phyloP scores from a whole-genome alignment of 2,329 filamentous ascomycete species.

The Fusarium nisikadoi region DNA sequence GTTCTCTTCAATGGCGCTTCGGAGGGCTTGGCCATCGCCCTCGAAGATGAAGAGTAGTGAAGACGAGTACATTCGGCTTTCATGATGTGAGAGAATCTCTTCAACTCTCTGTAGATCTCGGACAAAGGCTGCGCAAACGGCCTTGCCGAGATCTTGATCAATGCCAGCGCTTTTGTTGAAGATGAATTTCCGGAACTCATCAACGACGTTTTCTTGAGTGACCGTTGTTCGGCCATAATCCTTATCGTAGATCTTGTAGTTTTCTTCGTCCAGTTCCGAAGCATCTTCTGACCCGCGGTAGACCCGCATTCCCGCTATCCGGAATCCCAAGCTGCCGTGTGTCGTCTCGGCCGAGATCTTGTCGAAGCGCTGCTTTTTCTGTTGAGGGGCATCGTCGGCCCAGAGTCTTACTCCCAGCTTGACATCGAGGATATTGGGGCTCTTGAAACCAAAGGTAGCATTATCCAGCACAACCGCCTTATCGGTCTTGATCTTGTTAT shows the following conservation, averaged over 20 bases:
- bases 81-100: slow-evolving; percentile 63
- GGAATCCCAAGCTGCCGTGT: slow-evolving; percentile 69
- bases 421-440: slow-evolving; percentile 90
- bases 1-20: slow-evolving; percentile 64
- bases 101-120: slow-evolving; percentile 64
- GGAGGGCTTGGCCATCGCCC: slow-evolving; percentile 67
- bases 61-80: slow-evolving; percentile 72
- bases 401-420: slow-evolving; percentile 90
- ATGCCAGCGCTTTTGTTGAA: slow-evolving; percentile 69
- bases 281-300: slow-evolving; percentile 66
- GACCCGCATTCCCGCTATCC: slow-evolving; percentile 73
- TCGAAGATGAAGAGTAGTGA: slow-evolving; percentile 73
- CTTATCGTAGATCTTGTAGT: slow-evolving; percentile 71
- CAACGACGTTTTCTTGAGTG: slow-evolving; percentile 63
- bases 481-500: slow-evolving; percentile 76
- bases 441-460: slow-evolving; percentile 79
- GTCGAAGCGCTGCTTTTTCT: slow-evolving; percentile 70
- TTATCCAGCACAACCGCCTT: slow-evolving; percentile 88
- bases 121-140: slow-evolving; percentile 65
- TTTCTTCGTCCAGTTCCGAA: slow-evolving; percentile 62
- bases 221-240: slow-evolving; percentile 67
- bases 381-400: slow-evolving; percentile 74
- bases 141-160: slow-evolving; percentile 65
- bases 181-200: slow-evolving; percentile 66
- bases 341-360: slow-evolving; percentile 69